Evolutionary conservation across 805 yeast genomes (phyloP).

Genomic region (Metschnikowia kunwiensis): DNA sequence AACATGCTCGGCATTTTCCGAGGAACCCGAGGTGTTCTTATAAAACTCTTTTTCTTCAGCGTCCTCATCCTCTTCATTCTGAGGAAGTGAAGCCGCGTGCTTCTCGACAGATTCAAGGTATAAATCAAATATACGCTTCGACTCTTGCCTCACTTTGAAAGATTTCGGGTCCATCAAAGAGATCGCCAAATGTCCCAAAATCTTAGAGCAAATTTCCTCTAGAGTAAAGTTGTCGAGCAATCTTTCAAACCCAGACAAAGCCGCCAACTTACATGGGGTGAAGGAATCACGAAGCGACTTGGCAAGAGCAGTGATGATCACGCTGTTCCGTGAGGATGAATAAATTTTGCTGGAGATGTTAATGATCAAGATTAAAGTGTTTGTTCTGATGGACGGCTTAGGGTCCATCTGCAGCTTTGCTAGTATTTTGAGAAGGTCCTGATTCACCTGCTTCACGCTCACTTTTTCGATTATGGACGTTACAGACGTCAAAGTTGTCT

Average conservation of each 20-base stretch:
- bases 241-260: slow-evolving; percentile 68
- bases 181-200: slow-evolving; percentile 82
- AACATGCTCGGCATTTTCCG: background rate
- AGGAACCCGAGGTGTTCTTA: slow-evolving; percentile 22
- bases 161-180: slow-evolving; percentile 72
- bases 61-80: slow-evolving; percentile 34
- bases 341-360: slow-evolving; percentile 61
- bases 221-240: slow-evolving; percentile 66
- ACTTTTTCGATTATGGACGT: slow-evolving; percentile 62
- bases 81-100: slow-evolving; percentile 35
- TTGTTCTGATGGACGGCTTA: slow-evolving; percentile 71
- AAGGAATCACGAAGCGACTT: slow-evolving; percentile 79
- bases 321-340: slow-evolving; percentile 57
- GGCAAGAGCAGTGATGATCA: slow-evolving; percentile 81
- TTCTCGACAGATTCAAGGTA: slow-evolving; percentile 45
- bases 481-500: slow-evolving; percentile 69
- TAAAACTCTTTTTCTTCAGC: slow-evolving; percentile 39
- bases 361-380: slow-evolving; percentile 67
- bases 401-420: slow-evolving; percentile 82
- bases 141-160: slow-evolving; percentile 65
- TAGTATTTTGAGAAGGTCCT: slow-evolving; percentile 73
- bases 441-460: slow-evolving; percentile 77
- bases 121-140: slow-evolving; percentile 61
- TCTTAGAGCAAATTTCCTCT: slow-evolving; percentile 72
- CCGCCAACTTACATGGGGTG: slow-evolving; percentile 69